phyloP scores from a whole-genome alignment of 2,329 filamentous ascomycete species.

The Colletotrichum sp. region DNA sequence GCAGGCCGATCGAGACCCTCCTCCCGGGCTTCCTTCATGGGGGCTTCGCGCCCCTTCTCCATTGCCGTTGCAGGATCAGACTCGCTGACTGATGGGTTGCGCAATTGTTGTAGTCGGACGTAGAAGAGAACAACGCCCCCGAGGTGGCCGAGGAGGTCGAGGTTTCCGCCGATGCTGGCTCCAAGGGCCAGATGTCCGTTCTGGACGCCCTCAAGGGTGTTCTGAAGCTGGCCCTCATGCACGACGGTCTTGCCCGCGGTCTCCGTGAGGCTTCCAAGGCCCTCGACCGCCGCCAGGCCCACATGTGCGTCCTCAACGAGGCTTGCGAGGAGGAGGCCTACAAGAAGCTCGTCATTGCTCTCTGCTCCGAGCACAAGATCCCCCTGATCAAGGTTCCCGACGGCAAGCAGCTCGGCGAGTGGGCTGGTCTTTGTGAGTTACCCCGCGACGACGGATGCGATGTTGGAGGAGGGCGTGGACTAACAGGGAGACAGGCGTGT shows the following conservation, averaged over 20 bases:
- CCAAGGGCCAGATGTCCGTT: slow-evolving; percentile 94
- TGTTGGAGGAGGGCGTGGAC: slow-evolving; percentile 1
- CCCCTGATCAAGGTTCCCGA: slow-evolving; percentile 99
- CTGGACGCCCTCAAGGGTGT: slow-evolving; percentile 99
- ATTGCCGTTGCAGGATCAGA: neutral
- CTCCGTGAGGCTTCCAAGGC: slow-evolving; percentile 99
- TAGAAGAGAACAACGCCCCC: slow-evolving; percentile 97
- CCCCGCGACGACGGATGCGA: neutral
- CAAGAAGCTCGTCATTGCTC: slow-evolving; percentile 99
- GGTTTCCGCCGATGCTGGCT: slow-evolving; percentile 87
- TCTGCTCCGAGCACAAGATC: slow-evolving; percentile 99
- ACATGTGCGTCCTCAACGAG: slow-evolving; percentile 99
- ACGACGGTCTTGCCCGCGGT: slow-evolving; percentile 98
- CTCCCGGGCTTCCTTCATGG: neutral
- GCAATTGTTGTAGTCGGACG: slow-evolving; percentile 80
- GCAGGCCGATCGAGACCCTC: neutral
- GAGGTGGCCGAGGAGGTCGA: slow-evolving; percentile 90
- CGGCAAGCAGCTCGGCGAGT: slow-evolving; percentile 99
- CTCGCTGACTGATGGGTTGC: slow-evolving; percentile 22
- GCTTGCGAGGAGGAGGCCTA: slow-evolving; percentile 99
- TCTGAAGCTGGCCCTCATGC: slow-evolving; percentile 97
- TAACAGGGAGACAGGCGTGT: slow-evolving; percentile 71
- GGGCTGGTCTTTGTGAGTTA: slow-evolving; percentile 97
- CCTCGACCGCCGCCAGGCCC: slow-evolving; percentile 96
- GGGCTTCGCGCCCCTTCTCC: neutral